phyloP scores from a whole-genome alignment of 2,329 filamentous ascomycete species.

The Rutstroemia sp. region DNA sequence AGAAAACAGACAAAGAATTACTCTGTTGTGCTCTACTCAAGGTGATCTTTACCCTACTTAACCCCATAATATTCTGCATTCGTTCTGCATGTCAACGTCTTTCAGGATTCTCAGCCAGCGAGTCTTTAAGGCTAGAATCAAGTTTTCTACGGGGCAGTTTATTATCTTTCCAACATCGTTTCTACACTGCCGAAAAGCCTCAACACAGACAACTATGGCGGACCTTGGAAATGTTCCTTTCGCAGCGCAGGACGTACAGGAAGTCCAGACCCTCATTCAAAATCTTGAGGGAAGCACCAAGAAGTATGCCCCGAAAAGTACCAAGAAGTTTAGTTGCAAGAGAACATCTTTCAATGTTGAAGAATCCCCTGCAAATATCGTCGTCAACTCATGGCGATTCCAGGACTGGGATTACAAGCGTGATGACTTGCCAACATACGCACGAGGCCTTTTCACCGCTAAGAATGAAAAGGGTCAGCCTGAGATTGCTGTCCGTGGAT shows the following conservation, averaged over 20 bases:
- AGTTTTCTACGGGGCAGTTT: too few relatives aligned
- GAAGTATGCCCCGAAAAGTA: slow-evolving; percentile 46
- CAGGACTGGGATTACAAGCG: slow-evolving; percentile 96
- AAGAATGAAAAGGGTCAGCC: slow-evolving; percentile 52
- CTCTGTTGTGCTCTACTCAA: too few relatives aligned
- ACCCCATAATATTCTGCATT: too few relatives aligned
- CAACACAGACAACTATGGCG: slow-evolving; percentile 40
- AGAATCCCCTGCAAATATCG: slow-evolving; percentile 53
- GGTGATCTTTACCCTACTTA: too few relatives aligned
- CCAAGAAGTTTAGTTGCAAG: slow-evolving; percentile 64
- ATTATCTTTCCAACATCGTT: background rate
- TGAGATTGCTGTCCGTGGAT: slow-evolving; percentile 83
- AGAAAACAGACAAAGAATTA: too few relatives aligned
- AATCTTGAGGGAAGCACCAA: slow-evolving; percentile 60
- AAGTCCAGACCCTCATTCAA: slow-evolving; percentile 41
- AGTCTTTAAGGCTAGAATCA: too few relatives aligned
- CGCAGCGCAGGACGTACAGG: slow-evolving; percentile 58
- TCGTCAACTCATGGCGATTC: slow-evolving; percentile 86
- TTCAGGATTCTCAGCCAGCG: too few relatives aligned
- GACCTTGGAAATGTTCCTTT: slow-evolving; percentile 48
- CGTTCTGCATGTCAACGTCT: too few relatives aligned
- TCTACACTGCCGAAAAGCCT: background rate
- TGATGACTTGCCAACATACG: slow-evolving; percentile 77
- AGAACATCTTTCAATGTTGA: slow-evolving; percentile 70
- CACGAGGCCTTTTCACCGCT: slow-evolving; percentile 89